phyloP scores from a whole-genome alignment of 768 basidiomycete species.

The Amanita thiersii region DNA sequence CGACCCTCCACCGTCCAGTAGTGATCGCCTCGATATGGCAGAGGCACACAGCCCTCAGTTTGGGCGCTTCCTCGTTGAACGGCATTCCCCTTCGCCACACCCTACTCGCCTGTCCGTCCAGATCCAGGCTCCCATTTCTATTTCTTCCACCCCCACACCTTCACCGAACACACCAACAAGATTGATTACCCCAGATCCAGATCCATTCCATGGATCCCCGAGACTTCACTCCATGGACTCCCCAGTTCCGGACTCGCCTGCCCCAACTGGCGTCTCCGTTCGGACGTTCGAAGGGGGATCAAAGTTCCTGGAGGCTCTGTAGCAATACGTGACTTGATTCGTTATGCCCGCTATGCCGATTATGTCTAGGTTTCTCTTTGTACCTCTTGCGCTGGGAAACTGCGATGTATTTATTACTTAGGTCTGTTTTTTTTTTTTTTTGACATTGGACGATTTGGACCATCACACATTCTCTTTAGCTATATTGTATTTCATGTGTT shows the following conservation, averaged over 20 bases:
- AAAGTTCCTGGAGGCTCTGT: slow-evolving; percentile 39
- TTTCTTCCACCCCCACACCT: slow-evolving; percentile 12
- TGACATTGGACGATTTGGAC: too few species aligned
- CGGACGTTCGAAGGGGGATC: slow-evolving; percentile 36
- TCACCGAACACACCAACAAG: slow-evolving; percentile 17
- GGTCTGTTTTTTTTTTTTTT: too few species aligned
- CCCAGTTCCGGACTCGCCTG: slow-evolving; percentile 9
- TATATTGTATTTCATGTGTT: too few species aligned
- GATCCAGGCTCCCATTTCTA: slow-evolving; percentile 19
- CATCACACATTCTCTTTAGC: too few species aligned
- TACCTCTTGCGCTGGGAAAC: too few species aligned
- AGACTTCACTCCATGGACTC: slow-evolving; percentile 1
- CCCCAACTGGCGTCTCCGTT: slow-evolving; percentile 18
- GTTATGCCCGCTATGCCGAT: too few species aligned
- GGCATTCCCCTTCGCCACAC: slow-evolving; percentile 14
- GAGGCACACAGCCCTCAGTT: slow-evolving; percentile 13
- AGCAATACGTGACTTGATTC: slow-evolving; percentile 6
- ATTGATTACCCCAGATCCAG: slow-evolving; percentile 13
- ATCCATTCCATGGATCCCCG: slow-evolving; percentile 6
- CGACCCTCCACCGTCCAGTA: slow-evolving; percentile 18
- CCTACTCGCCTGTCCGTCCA: slow-evolving; percentile 19
- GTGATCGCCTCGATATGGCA: slow-evolving; percentile 20
- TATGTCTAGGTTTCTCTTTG: too few species aligned
- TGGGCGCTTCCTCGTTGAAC: slow-evolving; percentile 15
- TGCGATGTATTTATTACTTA: too few species aligned